A percentile compares a stretch with the other conserved stretches of the same genome.
These are phyloP conservation scores for Aureobasidium sp. DNA, from an alignment of 2,329 filamentous ascomycete genomes.

Conservation along the genomic window DNA sequence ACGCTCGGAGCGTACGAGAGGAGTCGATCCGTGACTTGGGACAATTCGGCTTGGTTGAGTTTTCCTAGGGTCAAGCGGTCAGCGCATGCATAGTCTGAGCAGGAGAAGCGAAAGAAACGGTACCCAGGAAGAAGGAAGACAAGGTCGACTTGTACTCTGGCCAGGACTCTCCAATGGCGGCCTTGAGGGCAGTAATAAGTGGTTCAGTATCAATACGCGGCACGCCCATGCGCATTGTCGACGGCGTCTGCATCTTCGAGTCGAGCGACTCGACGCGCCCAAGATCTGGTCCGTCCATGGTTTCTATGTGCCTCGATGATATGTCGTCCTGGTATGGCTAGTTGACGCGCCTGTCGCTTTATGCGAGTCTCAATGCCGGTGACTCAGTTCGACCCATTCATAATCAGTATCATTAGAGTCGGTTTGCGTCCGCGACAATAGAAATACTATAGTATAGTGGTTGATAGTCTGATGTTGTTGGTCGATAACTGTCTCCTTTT, in stretches of 20 bases:
- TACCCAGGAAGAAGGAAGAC: slow-evolving; percentile 52
- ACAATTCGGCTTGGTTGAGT: slow-evolving; percentile 55
- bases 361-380: not conserved
- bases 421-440: not conserved
- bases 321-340: not conserved
- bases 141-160: slow-evolving; percentile 53
- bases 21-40: slow-evolving; percentile 48
- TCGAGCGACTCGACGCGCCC: slow-evolving; percentile 6
- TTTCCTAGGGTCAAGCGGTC: slow-evolving; percentile 35
- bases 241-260: slow-evolving; percentile 19
- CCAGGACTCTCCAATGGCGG: slow-evolving; percentile 53
- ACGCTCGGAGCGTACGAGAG: slow-evolving; percentile 44
- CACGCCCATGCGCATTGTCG: slow-evolving; percentile 35
- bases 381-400: not conserved
- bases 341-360: not conserved
- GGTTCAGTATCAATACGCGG: slow-evolving; percentile 58
- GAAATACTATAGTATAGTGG: not conserved
- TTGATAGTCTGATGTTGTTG: not conserved
- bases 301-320: not conserved
- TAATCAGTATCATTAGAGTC: not conserved
- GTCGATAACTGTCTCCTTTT: not conserved
- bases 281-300: slow-evolving; percentile 10
- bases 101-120: slow-evolving; percentile 14
- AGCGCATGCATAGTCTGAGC: not conserved
- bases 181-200: slow-evolving; percentile 54